These are phyloP conservation scores for Astrothelium subdiscretum DNA, from an alignment of 495 filamentous ascomycete genomes.

Conservation along the genomic window DNA sequence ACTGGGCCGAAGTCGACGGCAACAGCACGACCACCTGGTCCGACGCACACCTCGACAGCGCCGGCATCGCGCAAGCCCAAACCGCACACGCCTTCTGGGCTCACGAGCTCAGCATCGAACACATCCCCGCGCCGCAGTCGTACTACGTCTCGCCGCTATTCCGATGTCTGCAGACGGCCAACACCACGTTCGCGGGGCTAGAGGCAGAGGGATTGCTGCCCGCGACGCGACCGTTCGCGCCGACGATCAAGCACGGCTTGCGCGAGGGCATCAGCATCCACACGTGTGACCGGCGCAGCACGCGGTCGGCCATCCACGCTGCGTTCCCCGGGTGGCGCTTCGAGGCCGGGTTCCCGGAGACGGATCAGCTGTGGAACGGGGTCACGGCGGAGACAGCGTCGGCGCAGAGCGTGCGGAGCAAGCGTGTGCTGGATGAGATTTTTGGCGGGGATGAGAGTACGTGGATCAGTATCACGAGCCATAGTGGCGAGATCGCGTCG, in stretches of 20 bases:
- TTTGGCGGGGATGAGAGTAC: slow-evolving; percentile 48
- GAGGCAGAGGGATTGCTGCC: too few relatives aligned
- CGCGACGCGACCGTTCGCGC: slow-evolving; percentile 38
- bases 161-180: slow-evolving; percentile 54
- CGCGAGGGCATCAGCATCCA: slow-evolving; percentile 64
- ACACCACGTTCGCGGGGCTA: slow-evolving; percentile 48
- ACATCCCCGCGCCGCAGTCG: slow-evolving; percentile 50
- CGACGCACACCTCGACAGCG: slow-evolving; percentile 54
- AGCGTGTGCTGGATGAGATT: slow-evolving; percentile 48
- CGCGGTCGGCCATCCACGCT: slow-evolving; percentile 42
- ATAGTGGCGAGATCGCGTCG: slow-evolving; percentile 52
- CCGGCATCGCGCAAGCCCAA: slow-evolving; percentile 50
- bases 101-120: slow-evolving; percentile 35
- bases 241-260: slow-evolving; percentile 55
- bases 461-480: slow-evolving; percentile 56
- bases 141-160: slow-evolving; percentile 61
- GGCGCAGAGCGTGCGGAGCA: slow-evolving; percentile 44
- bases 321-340: slow-evolving; percentile 49
- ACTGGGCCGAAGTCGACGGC: slow-evolving; percentile 60
- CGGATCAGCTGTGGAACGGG: slow-evolving; percentile 25
- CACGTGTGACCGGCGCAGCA: slow-evolving; percentile 64
- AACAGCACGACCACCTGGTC: slow-evolving; percentile 55
- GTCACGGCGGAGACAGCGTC: slow-evolving; percentile 21
- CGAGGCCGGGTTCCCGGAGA: slow-evolving; percentile 46
- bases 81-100: slow-evolving; percentile 55